These are phyloP conservation scores for Cyclotella atomus DNA, from an alignment of 108 stramenopile species.

Conservation along the genomic window DNA sequence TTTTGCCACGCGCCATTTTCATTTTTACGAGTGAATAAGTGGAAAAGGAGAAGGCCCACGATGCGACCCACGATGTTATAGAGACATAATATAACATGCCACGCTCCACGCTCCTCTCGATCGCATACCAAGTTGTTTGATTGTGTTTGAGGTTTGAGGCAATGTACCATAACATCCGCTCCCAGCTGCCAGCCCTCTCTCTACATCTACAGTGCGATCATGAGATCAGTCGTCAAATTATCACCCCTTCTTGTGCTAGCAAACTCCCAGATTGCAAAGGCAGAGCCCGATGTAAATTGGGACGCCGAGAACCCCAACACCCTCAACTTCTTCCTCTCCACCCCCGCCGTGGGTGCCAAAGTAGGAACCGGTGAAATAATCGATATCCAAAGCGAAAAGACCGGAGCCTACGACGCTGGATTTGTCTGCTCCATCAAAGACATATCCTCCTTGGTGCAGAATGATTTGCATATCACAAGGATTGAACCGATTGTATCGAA, in stretches of 20 bases:
- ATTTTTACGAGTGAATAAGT: no score
- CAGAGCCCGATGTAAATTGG: not conserved
- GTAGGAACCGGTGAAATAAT: not conserved
- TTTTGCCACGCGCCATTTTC: no score
- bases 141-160: no score
- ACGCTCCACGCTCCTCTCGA: no score
- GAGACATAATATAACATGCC: no score
- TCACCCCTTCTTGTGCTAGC: not conserved
- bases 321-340: not conserved
- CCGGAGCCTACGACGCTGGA: not conserved
- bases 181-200: no score
- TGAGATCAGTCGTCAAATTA: not conserved
- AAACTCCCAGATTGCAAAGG: not conserved
- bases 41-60: no score
- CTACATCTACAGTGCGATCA: no score
- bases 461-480: not conserved
- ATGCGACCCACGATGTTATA: no score
- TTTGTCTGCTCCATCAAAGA: not conserved
- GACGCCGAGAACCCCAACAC: not conserved
- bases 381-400: not conserved
- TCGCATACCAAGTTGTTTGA: no score
- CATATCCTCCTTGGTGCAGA: not conserved
- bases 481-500: not conserved
- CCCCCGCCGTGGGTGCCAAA: not conserved
- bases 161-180: no score